A percentile compares a stretch with the other conserved stretches of the same genome.
These are phyloP conservation scores for Colletotrichum tropicale DNA, from an alignment of 2,329 filamentous ascomycete genomes.

Conservation along the genomic window DNA sequence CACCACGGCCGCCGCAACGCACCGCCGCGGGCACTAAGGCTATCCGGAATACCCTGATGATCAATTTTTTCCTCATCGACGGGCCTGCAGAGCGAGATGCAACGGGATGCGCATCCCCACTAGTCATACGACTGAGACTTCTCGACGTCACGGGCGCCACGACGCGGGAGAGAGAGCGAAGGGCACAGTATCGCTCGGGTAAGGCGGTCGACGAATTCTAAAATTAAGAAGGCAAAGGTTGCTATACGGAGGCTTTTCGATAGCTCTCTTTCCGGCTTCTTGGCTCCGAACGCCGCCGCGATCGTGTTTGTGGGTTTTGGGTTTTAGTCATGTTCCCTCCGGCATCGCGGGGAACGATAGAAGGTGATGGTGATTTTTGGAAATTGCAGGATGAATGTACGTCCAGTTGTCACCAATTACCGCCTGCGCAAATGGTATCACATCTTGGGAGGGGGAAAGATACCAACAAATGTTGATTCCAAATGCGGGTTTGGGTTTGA, in stretches of 20 bases:
- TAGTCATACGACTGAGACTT: conserved; percentile 12
- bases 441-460: neutral
- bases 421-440: neutral
- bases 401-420: neutral
- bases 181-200: neutral
- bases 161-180: neutral
- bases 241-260: neutral
- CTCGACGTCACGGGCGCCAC: conserved; percentile 5
- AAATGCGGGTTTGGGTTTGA: neutral
- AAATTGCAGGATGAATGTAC: neutral
- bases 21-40: neutral
- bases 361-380: neutral
- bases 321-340: neutral
- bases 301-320: neutral
- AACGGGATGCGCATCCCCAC: neutral
- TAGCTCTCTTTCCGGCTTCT: neutral
- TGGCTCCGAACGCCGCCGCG: neutral
- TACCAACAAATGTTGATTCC: neutral
- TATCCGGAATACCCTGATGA: conserved; percentile 7
- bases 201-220: conserved; percentile 1
- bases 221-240: neutral
- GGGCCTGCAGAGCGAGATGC: neutral
- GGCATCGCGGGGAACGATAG: neutral
- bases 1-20: neutral
- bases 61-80: neutral